phyloP scores from a whole-genome alignment of 1,139 yeast genomes.

The Cylindricascospora bacillispora region DNA sequence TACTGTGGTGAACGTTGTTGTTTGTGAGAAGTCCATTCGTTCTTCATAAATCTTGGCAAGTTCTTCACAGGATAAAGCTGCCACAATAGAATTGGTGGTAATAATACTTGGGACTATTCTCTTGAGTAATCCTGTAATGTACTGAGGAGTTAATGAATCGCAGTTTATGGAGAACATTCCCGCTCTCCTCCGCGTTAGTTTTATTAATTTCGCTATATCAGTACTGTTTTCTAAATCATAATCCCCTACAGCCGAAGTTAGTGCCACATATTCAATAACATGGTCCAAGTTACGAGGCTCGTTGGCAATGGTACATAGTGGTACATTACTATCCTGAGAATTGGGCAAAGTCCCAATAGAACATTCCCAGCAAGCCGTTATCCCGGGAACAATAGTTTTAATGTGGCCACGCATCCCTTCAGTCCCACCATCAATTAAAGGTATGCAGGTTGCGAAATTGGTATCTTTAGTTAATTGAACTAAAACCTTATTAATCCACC shows the following conservation, averaged over 20 bases:
- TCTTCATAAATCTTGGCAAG: slow-evolving; percentile 48
- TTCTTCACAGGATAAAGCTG: slow-evolving; percentile 85
- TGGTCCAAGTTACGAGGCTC: slow-evolving; percentile 92
- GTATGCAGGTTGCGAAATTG: slow-evolving; percentile 48
- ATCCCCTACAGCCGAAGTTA: slow-evolving; percentile 63
- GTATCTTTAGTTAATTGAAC: slow-evolving; percentile 45
- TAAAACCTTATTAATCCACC: slow-evolving; percentile 80
- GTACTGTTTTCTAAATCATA: slow-evolving; percentile 62
- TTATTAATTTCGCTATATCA: slow-evolving; percentile 55
- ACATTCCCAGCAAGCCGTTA: slow-evolving; percentile 88
- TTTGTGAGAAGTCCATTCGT: slow-evolving; percentile 36
- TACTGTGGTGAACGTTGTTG: slow-evolving; percentile 67
- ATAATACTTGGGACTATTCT: slow-evolving; percentile 92
- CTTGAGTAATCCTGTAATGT: slow-evolving; percentile 81
- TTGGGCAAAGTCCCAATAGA: slow-evolving; percentile 61
- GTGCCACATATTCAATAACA: slow-evolving; percentile 85
- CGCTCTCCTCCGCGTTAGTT: slow-evolving; percentile 49
- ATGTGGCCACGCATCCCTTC: slow-evolving; percentile 93
- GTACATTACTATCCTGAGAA: slow-evolving; percentile 44
- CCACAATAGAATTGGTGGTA: slow-evolving; percentile 84
- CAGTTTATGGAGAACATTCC: slow-evolving; percentile 41
- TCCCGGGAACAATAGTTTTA: slow-evolving; percentile 72
- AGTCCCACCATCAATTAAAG: slow-evolving; percentile 89
- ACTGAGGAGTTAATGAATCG: slow-evolving; percentile 52
- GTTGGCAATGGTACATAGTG: slow-evolving; percentile 89